Evolutionary conservation across 257 asterid genomes (phyloP).

Genomic region (Plantago major): DNA sequence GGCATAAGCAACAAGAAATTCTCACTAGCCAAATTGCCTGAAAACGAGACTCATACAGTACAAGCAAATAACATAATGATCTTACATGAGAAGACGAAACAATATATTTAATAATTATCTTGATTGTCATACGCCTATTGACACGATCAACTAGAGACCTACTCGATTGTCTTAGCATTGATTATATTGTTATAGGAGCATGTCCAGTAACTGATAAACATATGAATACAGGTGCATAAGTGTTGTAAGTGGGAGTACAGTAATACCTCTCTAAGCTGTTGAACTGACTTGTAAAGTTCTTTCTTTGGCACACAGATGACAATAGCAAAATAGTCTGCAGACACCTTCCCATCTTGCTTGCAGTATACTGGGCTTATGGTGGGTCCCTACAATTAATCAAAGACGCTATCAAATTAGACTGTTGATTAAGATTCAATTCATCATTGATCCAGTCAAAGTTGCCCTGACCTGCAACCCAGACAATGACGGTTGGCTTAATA

Average conservation of each 20-base stretch:
- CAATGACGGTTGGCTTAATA: slow-evolving; percentile 73
- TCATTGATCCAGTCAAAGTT: background rate
- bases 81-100: too few relatives aligned
- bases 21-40: too few relatives aligned
- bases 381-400: slow-evolving; percentile 63
- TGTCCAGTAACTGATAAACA: too few relatives aligned
- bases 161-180: background rate
- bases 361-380: slow-evolving; percentile 83
- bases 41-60: too few relatives aligned
- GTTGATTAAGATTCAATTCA: background rate
- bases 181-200: background rate
- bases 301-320: slow-evolving; percentile 92
- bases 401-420: background rate
- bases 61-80: too few relatives aligned
- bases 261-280: slow-evolving; percentile 90
- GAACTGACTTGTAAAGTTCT: slow-evolving; percentile 82
- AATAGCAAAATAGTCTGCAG: slow-evolving; percentile 70
- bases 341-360: slow-evolving; percentile 56
- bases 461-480: slow-evolving; percentile 82
- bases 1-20: too few relatives aligned
- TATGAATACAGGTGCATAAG: too few relatives aligned
- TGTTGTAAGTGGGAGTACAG: background rate
- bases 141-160: background rate
- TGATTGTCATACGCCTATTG: background rate
- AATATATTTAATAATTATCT: too few relatives aligned